Percentiles rank a stretch among this genome's conserved stretches.
These are phyloP conservation scores for Colletotrichum plurivorum DNA, from an alignment of 2,329 filamentous ascomycete genomes.

Conservation along the genomic window DNA sequence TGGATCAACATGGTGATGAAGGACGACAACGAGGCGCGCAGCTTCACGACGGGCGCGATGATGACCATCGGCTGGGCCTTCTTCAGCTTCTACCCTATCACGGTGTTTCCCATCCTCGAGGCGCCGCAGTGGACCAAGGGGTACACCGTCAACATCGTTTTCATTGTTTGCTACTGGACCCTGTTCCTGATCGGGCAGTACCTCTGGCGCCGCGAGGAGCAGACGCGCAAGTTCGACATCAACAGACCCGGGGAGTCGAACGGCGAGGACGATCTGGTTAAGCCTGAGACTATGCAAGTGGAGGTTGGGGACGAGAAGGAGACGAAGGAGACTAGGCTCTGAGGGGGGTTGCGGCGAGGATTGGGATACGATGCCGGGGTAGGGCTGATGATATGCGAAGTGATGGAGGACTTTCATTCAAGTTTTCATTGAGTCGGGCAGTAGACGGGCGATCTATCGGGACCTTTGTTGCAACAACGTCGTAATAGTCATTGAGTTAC, in stretches of 20 bases:
- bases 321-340: not conserved
- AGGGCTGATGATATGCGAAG: too few relatives aligned
- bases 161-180: constrained; percentile 18
- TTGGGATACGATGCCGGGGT: too few relatives aligned
- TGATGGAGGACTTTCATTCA: too few relatives aligned
- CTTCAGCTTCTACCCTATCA: constrained; percentile 41
- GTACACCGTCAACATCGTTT: constrained; percentile 38
- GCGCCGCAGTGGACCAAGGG: constrained; percentile 41
- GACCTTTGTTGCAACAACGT: too few relatives aligned
- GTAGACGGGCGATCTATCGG: too few relatives aligned
- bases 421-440: too few relatives aligned
- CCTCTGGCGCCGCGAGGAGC: constrained; percentile 21
- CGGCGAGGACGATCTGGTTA: not conserved
- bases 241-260: not conserved
- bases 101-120: constrained; percentile 39
- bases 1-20: constrained; percentile 41
- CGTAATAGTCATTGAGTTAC: too few relatives aligned
- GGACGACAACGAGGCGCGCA: constrained; percentile 39
- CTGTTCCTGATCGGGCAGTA: constrained; percentile 28
- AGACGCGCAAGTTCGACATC: constrained; percentile 1
- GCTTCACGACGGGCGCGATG: constrained; percentile 42
- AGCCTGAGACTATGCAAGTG: not conserved
- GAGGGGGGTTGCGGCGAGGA: not conserved
- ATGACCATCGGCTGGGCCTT: constrained; percentile 40
- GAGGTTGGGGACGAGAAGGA: not conserved